A percentile compares a stretch with the other conserved stretches of the same genome.
Evolutionary conservation across 306 rosid species (phyloP).

Genomic region (Inga leiocalycina): DNA sequence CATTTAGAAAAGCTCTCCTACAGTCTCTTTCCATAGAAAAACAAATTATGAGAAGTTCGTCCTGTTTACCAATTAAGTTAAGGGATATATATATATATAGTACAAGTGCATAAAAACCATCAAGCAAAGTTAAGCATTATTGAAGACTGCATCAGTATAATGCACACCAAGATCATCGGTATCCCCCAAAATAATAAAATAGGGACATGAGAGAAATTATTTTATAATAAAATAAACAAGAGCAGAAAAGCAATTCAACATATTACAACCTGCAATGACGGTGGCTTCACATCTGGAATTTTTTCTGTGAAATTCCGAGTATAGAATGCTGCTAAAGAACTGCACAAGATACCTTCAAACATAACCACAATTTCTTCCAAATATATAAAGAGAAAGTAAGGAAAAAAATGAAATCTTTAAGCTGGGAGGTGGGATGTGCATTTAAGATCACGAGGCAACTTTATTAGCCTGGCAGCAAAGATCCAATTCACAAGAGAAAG

Average conservation of each 20-base stretch:
- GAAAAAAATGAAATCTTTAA: background rate
- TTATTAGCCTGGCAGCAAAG: background rate
- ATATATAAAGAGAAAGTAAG: slow-evolving; percentile 20
- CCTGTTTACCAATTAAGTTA: background rate
- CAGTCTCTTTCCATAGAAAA: background rate
- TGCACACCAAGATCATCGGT: slow-evolving; percentile 23
- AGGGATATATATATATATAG: background rate
- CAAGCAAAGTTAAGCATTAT: slow-evolving; percentile 19
- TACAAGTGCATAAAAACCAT: background rate
- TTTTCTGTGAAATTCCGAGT: slow-evolving; percentile 81
- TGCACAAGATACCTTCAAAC: slow-evolving; percentile 50
- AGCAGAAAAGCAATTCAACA: slow-evolving; percentile 33
- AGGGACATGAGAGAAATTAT: slow-evolving; percentile 19
- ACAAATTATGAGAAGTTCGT: background rate
- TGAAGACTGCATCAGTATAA: slow-evolving; percentile 13
- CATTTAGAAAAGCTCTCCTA: background rate
- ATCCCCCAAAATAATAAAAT: slow-evolving; percentile 15
- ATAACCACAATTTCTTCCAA: slow-evolving; percentile 31
- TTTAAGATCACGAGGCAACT: slow-evolving; percentile 20
- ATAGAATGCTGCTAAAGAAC: slow-evolving; percentile 96
- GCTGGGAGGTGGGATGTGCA: background rate
- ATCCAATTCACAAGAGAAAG: slow-evolving; percentile 24
- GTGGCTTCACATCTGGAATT: slow-evolving; percentile 82
- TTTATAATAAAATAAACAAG: slow-evolving; percentile 19
- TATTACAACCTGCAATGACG: slow-evolving; percentile 81